A percentile compares a stretch with the other conserved stretches of the same genome.
These are phyloP conservation scores for Geranomyces michiganensis DNA, from an alignment of 192 early-diverging fungal species.

Conservation along the genomic window DNA sequence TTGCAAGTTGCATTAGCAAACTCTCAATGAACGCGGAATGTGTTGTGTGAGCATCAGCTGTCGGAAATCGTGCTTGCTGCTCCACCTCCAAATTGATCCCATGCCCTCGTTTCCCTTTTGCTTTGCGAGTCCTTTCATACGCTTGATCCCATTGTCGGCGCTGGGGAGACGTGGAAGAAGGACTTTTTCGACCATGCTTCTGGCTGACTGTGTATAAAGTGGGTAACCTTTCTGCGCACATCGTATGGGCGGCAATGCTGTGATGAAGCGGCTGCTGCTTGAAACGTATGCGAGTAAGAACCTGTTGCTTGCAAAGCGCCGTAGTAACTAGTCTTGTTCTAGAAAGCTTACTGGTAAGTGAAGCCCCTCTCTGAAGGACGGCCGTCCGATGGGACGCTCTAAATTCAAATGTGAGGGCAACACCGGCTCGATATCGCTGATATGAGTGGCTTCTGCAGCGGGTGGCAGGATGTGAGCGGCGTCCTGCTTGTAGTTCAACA, in stretches of 20 bases:
- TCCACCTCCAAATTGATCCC: conserved; percentile 6
- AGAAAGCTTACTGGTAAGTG: too few species aligned
- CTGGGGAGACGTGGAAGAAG: neutral
- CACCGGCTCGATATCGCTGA: neutral
- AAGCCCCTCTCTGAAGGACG: too few species aligned
- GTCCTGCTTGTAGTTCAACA: neutral
- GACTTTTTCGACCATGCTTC: neutral
- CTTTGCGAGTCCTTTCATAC: conserved; percentile 5
- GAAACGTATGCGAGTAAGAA: neutral
- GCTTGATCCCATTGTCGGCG: conserved; percentile 13
- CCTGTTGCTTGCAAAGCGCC: too few species aligned
- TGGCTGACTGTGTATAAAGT: neutral
- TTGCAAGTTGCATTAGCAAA: neutral
- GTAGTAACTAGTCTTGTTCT: too few species aligned
- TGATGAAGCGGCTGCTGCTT: neutral
- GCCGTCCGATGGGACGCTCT: neutral
- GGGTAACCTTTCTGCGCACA: neutral
- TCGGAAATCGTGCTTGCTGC: conserved; percentile 13
- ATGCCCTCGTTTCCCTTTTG: neutral
- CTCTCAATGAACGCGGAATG: conserved; percentile 4
- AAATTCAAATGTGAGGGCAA: neutral
- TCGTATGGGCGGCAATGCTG: neutral
- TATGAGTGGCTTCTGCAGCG: neutral
- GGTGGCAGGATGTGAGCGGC: neutral
- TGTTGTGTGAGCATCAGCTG: neutral